Evolutionary conservation across 73 alveolate genomes (phyloP).

Genomic region (Stentor roeselii): DNA sequence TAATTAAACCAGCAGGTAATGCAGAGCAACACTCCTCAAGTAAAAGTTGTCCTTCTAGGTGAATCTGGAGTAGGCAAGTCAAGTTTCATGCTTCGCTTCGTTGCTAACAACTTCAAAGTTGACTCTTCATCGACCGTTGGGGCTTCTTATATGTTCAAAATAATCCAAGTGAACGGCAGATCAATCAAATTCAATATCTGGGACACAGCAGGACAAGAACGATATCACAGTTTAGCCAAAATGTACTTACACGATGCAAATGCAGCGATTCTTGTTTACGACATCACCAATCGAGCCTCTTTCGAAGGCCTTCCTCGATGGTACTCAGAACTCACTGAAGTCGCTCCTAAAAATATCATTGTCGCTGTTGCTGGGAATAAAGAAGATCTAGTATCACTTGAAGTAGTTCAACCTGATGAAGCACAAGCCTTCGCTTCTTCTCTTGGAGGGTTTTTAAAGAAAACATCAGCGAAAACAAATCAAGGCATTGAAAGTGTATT

Average conservation of each 20-base stretch:
- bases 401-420: constrained; percentile 22
- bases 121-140: constrained; percentile 11
- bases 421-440: constrained; percentile 6
- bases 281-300: constrained; percentile 37
- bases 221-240: constrained; percentile 40
- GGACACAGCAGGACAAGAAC: constrained; percentile 71
- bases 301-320: constrained; percentile 37
- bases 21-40: too few relatives aligned
- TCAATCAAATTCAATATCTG: constrained; percentile 54
- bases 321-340: constrained; percentile 22
- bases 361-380: constrained; percentile 31
- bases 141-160: constrained; percentile 26
- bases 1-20: too few relatives aligned
- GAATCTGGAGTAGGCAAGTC: constrained; percentile 38
- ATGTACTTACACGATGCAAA: constrained; percentile 56
- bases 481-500: constrained; percentile 19
- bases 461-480: background rate
- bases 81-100: background rate
- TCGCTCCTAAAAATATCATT: constrained; percentile 8
- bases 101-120: background rate
- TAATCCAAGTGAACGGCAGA: constrained; percentile 19
- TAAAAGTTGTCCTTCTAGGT: constrained; percentile 35
- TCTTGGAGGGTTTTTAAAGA: constrained; percentile 28
- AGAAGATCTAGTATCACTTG: background rate
- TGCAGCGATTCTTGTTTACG: constrained; percentile 52